A percentile compares a stretch with the other conserved stretches of the same genome.
Conservation (phyloP, 495 filamentous ascomycete species). For the Penicillium pulvis region DNA sequence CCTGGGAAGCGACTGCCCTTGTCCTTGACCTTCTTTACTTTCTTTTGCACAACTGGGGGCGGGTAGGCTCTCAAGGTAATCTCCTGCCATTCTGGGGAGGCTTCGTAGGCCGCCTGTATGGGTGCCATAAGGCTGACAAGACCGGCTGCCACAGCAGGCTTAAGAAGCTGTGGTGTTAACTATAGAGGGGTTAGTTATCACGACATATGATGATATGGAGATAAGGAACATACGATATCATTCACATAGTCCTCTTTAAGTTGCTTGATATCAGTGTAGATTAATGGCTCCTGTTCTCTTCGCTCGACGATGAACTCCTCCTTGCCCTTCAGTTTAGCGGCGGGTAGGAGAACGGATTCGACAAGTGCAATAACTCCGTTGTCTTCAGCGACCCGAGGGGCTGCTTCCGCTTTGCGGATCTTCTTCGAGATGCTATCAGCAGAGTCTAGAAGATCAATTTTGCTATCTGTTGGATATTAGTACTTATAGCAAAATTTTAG, state of each 20-base stretch:
- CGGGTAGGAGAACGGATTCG: conserved; percentile 82
- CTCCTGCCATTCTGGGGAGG: conserved; percentile 77
- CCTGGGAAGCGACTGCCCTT: conserved; percentile 70
- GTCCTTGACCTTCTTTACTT: conserved; percentile 79
- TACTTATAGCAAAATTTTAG: neutral
- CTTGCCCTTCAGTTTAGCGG: conserved; percentile 43
- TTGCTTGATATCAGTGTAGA: conserved; percentile 71
- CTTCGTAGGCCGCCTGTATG: conserved; percentile 70
- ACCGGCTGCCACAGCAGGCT: conserved; percentile 70
- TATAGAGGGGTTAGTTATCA: conserved; percentile 42
- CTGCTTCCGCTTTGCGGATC: conserved; percentile 77
- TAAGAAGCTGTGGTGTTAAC: conserved; percentile 84
- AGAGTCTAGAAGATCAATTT: conserved; percentile 88
- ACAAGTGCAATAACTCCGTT: conserved; percentile 86
- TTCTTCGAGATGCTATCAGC: conserved; percentile 68
- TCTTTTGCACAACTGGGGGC: conserved; percentile 61
- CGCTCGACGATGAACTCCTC: conserved; percentile 44
- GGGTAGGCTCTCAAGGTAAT: conserved; percentile 84
- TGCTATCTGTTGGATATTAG: conserved; percentile 37
- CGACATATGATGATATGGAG: neutral
- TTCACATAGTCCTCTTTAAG: conserved; percentile 77
- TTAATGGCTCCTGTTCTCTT: conserved; percentile 61
- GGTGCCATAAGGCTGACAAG: conserved; percentile 73
- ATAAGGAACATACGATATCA: conserved; percentile 66
- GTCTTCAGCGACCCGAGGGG: conserved; percentile 73